Evolutionary conservation across 202 grass and related monocot genomes (phyloP).

Genomic region (Carex arenaria): DNA sequence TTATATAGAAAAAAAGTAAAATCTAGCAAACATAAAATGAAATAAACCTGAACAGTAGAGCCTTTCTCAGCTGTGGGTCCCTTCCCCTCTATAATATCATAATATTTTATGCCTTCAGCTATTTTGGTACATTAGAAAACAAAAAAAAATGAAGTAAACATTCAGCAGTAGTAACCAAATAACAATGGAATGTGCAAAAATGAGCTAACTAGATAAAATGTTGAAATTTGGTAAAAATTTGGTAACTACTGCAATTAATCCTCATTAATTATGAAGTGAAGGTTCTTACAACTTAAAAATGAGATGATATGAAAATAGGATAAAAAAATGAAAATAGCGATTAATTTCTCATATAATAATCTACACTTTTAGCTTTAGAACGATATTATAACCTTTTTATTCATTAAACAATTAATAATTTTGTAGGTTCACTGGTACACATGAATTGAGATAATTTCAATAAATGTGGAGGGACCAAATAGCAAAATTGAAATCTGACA

Average conservation of each 20-base stretch:
- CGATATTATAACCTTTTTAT: neutral
- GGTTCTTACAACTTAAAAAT: neutral
- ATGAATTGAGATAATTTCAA: conserved; percentile 3
- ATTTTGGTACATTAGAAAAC: conserved; percentile 22
- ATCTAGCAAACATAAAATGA: neutral
- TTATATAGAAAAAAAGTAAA: neutral
- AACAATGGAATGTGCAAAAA: neutral
- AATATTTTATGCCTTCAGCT: conserved; percentile 88
- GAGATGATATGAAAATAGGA: no score
- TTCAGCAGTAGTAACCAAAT: neutral
- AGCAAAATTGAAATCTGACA: neutral
- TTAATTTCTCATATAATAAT: no score
- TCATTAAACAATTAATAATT: neutral
- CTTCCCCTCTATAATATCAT: conserved; percentile 78
- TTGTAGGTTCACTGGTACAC: neutral
- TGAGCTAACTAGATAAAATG: neutral
- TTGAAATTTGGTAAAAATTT: neutral
- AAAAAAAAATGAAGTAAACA: neutral
- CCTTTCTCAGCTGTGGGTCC: conserved; percentile 65
- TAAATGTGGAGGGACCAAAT: neutral
- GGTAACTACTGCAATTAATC: neutral
- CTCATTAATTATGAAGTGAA: neutral
- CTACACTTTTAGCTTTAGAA: neutral
- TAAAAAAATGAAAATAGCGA: no score
- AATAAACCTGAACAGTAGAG: conserved; percentile 54